Evolutionary conservation across 2,329 filamentous ascomycete genomes (phyloP).

Genomic region (Claviceps spartinae): DNA sequence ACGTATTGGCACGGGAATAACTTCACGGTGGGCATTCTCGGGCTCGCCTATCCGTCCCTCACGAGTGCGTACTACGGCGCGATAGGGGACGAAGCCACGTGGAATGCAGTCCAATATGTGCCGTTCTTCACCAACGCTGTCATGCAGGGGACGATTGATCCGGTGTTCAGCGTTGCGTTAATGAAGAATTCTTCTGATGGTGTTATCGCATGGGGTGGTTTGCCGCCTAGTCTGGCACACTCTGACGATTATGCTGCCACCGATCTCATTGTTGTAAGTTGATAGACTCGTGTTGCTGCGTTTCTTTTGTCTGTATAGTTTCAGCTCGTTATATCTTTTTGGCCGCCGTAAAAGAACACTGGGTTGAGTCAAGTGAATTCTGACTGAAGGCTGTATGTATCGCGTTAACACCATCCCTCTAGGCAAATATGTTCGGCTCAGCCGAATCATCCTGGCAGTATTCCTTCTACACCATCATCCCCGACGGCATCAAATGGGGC

Average conservation of each 20-base stretch:
- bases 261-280: constrained; percentile 32
- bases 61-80: constrained; percentile 33
- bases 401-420: not conserved
- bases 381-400: too few species aligned
- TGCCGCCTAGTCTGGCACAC: constrained; percentile 25
- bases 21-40: constrained; percentile 35
- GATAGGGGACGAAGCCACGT: constrained; percentile 23
- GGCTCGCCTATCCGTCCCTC: constrained; percentile 36
- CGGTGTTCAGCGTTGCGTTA: constrained; percentile 35
- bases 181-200: constrained; percentile 32
- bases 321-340: not conserved
- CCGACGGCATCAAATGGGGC: constrained; percentile 33
- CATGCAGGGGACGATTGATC: constrained; percentile 29
- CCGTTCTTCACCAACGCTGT: constrained; percentile 37
- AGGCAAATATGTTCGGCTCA: constrained; percentile 30
- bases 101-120: constrained; percentile 28
- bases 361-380: not conserved
- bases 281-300: not conserved
- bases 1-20: constrained; percentile 40
- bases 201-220: constrained; percentile 32
- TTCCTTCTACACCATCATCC: constrained; percentile 40
- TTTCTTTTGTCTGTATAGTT: too few species aligned
- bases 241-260: constrained; percentile 19
- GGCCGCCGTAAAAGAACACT: not conserved
- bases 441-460: constrained; percentile 28